These are phyloP conservation scores for Lipomyces sp. DNA, from an alignment of 805 yeast species.

Conservation along the genomic window DNA sequence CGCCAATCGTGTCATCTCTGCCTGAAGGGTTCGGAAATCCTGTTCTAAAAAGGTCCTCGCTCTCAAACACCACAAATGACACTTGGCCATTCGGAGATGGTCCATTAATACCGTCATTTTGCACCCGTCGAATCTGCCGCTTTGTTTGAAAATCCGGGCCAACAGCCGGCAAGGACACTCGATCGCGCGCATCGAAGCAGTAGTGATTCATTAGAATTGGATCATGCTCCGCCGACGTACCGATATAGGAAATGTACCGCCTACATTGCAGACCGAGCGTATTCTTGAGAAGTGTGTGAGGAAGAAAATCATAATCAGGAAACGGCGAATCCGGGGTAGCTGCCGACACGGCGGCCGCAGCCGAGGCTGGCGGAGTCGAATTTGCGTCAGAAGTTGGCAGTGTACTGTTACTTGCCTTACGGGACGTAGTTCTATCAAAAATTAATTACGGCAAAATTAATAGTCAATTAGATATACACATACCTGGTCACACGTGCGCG, in stretches of 20 bases:
- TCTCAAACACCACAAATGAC: slow-evolving; percentile 40
- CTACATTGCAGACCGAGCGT: slow-evolving; percentile 42
- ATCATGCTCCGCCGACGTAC: slow-evolving; percentile 41
- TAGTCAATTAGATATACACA: background rate
- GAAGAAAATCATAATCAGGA: slow-evolving; percentile 42
- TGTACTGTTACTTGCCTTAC: slow-evolving; percentile 14
- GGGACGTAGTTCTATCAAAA: slow-evolving; percentile 19
- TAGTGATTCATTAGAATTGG: slow-evolving; percentile 41
- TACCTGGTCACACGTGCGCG: slow-evolving; percentile 27
- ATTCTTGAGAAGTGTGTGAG: slow-evolving; percentile 39
- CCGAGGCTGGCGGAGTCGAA: slow-evolving; percentile 1
- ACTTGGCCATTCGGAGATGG: slow-evolving; percentile 20
- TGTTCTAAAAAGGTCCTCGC: slow-evolving; percentile 34
- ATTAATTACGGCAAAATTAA: background rate
- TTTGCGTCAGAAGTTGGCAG: background rate
- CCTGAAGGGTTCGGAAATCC: slow-evolving; percentile 35
- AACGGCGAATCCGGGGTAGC: slow-evolving; percentile 38
- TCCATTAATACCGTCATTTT: slow-evolving; percentile 8
- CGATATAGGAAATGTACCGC: slow-evolving; percentile 40
- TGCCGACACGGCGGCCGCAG: slow-evolving; percentile 8
- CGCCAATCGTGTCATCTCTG: slow-evolving; percentile 39
- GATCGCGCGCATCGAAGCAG: slow-evolving; percentile 36
- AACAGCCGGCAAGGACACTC: slow-evolving; percentile 32
- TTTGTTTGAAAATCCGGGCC: slow-evolving; percentile 31
- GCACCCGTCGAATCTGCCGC: slow-evolving; percentile 34